phyloP scores from a whole-genome alignment of 352 stramenopile genomes.

The Globisporangium heterothallicum region DNA sequence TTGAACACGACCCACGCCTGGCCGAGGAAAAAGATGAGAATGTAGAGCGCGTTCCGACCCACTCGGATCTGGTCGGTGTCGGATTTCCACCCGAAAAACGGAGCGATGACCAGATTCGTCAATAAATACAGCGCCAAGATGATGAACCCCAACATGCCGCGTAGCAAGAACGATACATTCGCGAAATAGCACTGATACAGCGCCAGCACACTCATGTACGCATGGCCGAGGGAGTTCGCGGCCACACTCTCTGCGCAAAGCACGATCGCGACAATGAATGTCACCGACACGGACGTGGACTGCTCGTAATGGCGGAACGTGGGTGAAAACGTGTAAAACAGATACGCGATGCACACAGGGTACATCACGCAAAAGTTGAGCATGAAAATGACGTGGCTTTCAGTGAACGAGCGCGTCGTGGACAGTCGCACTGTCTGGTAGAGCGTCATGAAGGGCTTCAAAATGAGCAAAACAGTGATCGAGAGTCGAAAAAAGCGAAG shows the following conservation, averaged over 20 bases:
- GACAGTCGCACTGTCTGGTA: conserved; percentile 56
- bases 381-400: conserved; percentile 65
- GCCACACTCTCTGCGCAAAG: conserved; percentile 62
- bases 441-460: conserved; percentile 76
- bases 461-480: conserved; percentile 52
- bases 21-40: conserved; percentile 75
- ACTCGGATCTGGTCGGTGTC: conserved; percentile 48
- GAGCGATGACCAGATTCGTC: conserved; percentile 53
- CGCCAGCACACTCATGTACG: conserved; percentile 73
- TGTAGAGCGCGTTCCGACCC: conserved; percentile 69
- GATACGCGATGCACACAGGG: conserved; percentile 43
- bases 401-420: conserved; percentile 35
- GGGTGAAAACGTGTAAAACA: conserved; percentile 70
- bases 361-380: conserved; percentile 81
- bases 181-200: conserved; percentile 83
- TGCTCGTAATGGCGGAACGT: conserved; percentile 61
- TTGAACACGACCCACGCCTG: conserved; percentile 85
- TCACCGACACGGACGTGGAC: conserved; percentile 36
- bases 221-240: conserved; percentile 64
- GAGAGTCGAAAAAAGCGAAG: conserved; percentile 66
- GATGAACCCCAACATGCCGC: conserved; percentile 43
- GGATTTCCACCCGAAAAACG: conserved; percentile 29
- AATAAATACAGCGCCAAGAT: conserved; percentile 63
- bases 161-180: conserved; percentile 73
- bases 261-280: conserved; percentile 51